Base-by-base conservation (phyloP, 2,329 filamentous ascomycete genomes). In the Stachybotrys chartarum region DNA sequence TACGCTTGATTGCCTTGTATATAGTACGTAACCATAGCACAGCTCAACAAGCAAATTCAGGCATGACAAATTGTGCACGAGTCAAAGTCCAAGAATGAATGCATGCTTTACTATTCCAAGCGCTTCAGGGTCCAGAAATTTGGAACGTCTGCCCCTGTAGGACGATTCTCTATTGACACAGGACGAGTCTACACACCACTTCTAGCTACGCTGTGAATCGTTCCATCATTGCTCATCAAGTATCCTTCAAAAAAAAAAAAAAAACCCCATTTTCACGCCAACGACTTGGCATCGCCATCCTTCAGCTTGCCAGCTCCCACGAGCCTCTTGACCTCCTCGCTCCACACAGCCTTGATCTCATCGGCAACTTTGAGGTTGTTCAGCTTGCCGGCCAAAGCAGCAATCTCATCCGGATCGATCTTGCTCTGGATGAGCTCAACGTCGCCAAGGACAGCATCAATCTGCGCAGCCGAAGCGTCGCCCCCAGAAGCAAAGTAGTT, bases 331-430 rank as follows among this genome's bases (percentile, higher is more conserved):
- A 87, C 85, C 79, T 97, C 90, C 49, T 79, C 86, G 61, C 76
- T 77, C 83, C 92, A 97, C 54, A 91, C 85, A 55, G 75, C 76
- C 84, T 95, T 97, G 73, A 99, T 93, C 71, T 91, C 90, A 61
- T 82, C 84, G 18, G 85, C 85, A 59, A 93, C 85, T 72, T 90
- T 95, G 65, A 90, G 80, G 49, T 85, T 83, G 66, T 84, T 87
- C 57, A 99, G 83, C 78, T 93, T 93, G 64, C 78, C 80, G 42
- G 92, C 91, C 56, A 99, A 77, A 24, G 81, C 82, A 46, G 92
- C 92, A 66, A 97, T 84, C 81, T 97, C 92, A 64, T 97, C 93
- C 55, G 88, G 78, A 62, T 96, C 92, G 62, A 96, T 85, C 83
- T 93, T 96, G 74, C 80, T 79, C 76, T 96, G 91, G 58, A 99